These are phyloP conservation scores for Trichomonas vaginalis DNA, from an alignment of 208 protist species.

Conservation along the genomic window DNA sequence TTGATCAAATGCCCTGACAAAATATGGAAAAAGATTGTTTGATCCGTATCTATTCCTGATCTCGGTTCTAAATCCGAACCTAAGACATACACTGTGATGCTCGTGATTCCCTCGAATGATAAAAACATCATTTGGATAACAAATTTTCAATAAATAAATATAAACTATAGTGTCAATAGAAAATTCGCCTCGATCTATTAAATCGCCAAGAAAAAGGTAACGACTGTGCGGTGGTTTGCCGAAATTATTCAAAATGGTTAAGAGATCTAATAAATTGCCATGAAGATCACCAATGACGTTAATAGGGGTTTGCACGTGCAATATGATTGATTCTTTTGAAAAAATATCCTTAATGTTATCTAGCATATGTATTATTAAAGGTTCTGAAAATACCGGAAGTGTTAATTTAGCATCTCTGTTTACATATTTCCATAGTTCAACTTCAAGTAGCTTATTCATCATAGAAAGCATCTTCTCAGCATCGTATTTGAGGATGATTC, in stretches of 20 bases:
- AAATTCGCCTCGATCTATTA: background rate
- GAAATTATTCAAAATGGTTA: slow-evolving; percentile 61
- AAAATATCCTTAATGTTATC: background rate
- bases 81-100: slow-evolving; percentile 65
- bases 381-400: background rate
- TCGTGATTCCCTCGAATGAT: slow-evolving; percentile 78
- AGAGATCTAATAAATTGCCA: slow-evolving; percentile 52
- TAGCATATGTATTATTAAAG: background rate
- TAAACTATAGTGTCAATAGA: background rate
- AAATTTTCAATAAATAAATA: background rate
- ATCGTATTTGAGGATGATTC: too few species aligned
- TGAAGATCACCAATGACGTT: background rate
- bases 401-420: background rate
- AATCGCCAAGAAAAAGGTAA: background rate
- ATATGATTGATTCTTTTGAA: background rate
- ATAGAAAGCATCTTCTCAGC: background rate
- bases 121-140: slow-evolving; percentile 61
- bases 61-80: slow-evolving; percentile 69
- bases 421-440: background rate
- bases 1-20: slow-evolving; percentile 60
- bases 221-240: slow-evolving; percentile 47
- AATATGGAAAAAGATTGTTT: slow-evolving; percentile 15
- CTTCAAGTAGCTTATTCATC: background rate
- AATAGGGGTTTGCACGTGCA: background rate
- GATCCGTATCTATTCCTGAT: slow-evolving; percentile 60